Base-by-base conservation (phyloP, 1,139 yeast genomes). In the Scheffersomyces titani region DNA sequence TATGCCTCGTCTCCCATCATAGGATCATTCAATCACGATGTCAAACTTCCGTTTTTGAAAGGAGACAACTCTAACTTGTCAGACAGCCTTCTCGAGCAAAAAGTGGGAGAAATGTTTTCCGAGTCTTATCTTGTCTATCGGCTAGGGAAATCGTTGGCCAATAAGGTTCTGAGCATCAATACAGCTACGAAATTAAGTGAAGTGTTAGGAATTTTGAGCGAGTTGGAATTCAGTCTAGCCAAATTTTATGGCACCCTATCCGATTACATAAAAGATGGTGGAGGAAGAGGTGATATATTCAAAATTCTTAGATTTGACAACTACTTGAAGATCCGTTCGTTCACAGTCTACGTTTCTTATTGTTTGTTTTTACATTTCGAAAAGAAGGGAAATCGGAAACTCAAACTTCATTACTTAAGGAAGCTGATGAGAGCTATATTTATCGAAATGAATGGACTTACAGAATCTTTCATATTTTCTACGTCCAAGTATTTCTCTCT, bases 361-460 rank as follows among this genome's bases (percentile, higher is more conserved):
- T 63, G 64, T 49, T 56, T 70, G 19, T 66, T 64, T 54, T 56
- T 71, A 50, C 63, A 70, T 49, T 70, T 63, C 54, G 75, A 72
- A 55, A 57, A 57, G 52, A 55, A 60, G 44, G 57, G 58, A 1
- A 56, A 63, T 19, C 48, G 47, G 2, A 64, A 62, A 3, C 53
- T 63, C 16, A 65, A 63, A 56, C 67, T 65, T 52, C 63, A 62
- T 49, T 72, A 70, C 57, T 63, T 64, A 48, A 65, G 67, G 50
- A 65, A 68, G 53, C 54, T 65, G 52, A 50, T 65, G 13, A 54
- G 59, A 1, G 51, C 64, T 1, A 52, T 62, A 2, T 61, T 61
- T 21, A 55, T 59, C n/a, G 74, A 71, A 19, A 56, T 70, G 40
- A 47, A 6, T 53, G 52, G 6, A 16, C 49, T 46, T 46, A 46